Conservation (phyloP, 345 rosid species). For the Trapa incisa region DNA sequence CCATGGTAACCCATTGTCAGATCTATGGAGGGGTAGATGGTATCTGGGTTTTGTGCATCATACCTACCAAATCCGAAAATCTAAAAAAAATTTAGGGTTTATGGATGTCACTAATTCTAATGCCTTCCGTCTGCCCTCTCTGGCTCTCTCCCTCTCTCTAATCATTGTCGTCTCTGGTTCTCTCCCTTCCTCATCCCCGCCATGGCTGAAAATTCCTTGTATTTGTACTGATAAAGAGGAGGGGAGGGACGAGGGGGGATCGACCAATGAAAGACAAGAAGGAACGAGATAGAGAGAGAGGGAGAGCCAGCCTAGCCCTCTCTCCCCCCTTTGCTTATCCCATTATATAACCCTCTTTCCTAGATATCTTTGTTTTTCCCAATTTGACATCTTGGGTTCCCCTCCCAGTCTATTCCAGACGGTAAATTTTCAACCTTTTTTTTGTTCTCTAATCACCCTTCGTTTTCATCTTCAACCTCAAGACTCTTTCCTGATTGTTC, state of each 20-base stretch:
- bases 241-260: constrained; percentile 23
- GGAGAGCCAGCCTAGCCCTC: constrained; percentile 14
- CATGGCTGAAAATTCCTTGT: constrained; percentile 32
- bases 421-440: constrained; percentile 38
- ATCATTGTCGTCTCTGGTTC: not conserved
- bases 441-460: constrained; percentile 11
- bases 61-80: no score
- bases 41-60: no score
- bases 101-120: no score
- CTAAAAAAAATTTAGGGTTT: no score
- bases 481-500: not conserved
- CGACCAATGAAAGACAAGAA: constrained; percentile 31
- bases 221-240: constrained; percentile 47
- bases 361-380: constrained; percentile 63
- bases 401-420: constrained; percentile 13
- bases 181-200: constrained; percentile 2
- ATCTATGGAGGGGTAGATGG: no score
- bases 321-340: constrained; percentile 46
- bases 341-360: constrained; percentile 21
- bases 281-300: constrained; percentile 7
- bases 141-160: constrained; percentile 12
- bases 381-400: constrained; percentile 48
- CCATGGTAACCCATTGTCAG: no score
- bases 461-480: constrained; percentile 7
- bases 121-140: constrained; percentile 17